Conservation (phyloP, 2,329 filamentous ascomycete species). For the Clonostachys rosea region DNA sequence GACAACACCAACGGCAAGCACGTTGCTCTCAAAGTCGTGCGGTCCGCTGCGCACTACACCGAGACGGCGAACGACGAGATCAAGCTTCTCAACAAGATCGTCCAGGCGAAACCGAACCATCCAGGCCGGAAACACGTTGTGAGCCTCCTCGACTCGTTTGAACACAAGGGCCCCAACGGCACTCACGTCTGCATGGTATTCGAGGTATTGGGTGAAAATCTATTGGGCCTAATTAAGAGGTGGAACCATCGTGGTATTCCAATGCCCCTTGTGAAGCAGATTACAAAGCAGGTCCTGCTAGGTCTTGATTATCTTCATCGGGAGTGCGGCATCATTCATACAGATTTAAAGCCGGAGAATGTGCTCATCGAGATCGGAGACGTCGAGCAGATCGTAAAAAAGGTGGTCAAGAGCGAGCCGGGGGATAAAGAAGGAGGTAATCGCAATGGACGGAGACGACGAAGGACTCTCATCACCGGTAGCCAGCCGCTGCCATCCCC, state of each 20-base stretch:
- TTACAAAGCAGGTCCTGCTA: slow-evolving; percentile 94
- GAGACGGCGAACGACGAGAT: slow-evolving; percentile 99
- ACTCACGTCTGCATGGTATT: slow-evolving; percentile 99
- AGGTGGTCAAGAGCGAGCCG: slow-evolving; percentile 80
- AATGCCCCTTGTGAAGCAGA: slow-evolving; percentile 95
- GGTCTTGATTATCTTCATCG: slow-evolving; percentile 95
- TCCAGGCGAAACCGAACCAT: slow-evolving; percentile 90
- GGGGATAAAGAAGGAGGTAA: slow-evolving; percentile 83
- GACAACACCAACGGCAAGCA: slow-evolving; percentile 90
- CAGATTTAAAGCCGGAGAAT: slow-evolving; percentile 95
- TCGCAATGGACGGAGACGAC: slow-evolving; percentile 82
- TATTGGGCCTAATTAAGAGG: slow-evolving; percentile 91
- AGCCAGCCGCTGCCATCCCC: slow-evolving; percentile 95
- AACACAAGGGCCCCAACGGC: slow-evolving; percentile 94
- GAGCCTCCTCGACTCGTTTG: slow-evolving; percentile 92
- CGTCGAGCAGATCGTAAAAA: slow-evolving; percentile 97
- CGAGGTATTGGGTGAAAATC: slow-evolving; percentile 92
- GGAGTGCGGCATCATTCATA: slow-evolving; percentile 98
- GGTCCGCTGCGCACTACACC: slow-evolving; percentile 96
- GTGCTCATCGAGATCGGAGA: slow-evolving; percentile 98
- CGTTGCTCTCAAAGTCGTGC: slow-evolving; percentile 95
- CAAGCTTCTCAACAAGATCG: slow-evolving; percentile 94
- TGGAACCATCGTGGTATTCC: slow-evolving; percentile 98
- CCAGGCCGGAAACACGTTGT: slow-evolving; percentile 94
- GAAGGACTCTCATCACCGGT: slow-evolving; percentile 92